These are phyloP conservation scores for Sisymbrium irio DNA, from an alignment of 345 rosid species.

Conservation along the genomic window DNA sequence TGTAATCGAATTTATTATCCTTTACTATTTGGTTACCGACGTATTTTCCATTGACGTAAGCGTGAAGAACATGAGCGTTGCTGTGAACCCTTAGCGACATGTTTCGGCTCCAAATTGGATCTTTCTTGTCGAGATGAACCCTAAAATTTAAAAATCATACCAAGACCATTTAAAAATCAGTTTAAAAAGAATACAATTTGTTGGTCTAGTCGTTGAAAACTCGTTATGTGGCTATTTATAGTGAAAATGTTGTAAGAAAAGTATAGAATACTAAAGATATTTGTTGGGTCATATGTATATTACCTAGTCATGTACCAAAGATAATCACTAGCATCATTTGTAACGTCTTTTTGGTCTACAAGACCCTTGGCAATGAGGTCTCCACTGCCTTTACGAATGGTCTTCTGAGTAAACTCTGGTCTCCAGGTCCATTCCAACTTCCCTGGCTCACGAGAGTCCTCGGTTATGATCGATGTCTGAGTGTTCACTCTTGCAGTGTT, in stretches of 20 bases:
- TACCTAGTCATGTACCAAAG: slow-evolving; percentile 78
- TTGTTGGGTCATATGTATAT: slow-evolving; percentile 8
- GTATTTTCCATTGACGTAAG: slow-evolving; percentile 51
- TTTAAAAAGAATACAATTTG: background rate
- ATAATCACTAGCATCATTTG: slow-evolving; percentile 57
- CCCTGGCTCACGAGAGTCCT: slow-evolving; percentile 33
- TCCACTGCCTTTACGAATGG: slow-evolving; percentile 39
- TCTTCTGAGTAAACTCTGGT: slow-evolving; percentile 40
- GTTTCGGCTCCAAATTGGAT: slow-evolving; percentile 47
- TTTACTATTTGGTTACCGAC: slow-evolving; percentile 37
- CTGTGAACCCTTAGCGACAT: slow-evolving; percentile 45
- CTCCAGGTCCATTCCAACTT: slow-evolving; percentile 59
- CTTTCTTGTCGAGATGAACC: slow-evolving; percentile 39
- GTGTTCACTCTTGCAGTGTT: slow-evolving; percentile 69
- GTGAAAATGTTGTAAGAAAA: background rate
- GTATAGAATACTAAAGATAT: background rate
- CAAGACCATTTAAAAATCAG: background rate
- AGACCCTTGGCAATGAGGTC: slow-evolving; percentile 27
- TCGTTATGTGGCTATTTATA: background rate
- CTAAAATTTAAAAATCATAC: slow-evolving; percentile 5
- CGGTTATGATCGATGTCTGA: slow-evolving; percentile 51
- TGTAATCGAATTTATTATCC: slow-evolving; percentile 20
- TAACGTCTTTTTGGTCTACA: slow-evolving; percentile 54
- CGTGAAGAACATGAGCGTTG: slow-evolving; percentile 56
- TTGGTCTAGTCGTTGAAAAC: background rate